Evolutionary conservation across 2,329 filamentous ascomycete genomes (phyloP).

Genomic region (Paecilomyces formosus): DNA sequence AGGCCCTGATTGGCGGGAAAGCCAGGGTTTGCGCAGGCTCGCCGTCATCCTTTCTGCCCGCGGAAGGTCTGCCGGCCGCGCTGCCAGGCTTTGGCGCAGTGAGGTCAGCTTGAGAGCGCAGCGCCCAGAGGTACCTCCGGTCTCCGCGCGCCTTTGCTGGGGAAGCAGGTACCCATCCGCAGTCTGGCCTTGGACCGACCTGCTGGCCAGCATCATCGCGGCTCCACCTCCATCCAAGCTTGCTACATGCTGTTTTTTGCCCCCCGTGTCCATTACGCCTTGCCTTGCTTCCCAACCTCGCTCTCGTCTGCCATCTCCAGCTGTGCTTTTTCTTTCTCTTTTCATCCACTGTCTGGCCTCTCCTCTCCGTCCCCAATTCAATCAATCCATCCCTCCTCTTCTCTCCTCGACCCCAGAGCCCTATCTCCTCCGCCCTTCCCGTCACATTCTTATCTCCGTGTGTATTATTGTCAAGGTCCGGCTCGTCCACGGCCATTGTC

Average conservation of each 20-base stretch:
- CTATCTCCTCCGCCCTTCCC: neutral
- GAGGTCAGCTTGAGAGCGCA: too few species aligned
- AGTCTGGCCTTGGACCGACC: neutral
- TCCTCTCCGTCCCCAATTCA: neutral
- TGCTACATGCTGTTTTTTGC: neutral
- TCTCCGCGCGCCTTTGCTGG: neutral
- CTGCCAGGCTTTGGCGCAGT: neutral
- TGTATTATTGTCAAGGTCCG: neutral
- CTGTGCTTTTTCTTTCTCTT: neutral
- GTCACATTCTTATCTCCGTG: neutral
- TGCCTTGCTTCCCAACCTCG: neutral
- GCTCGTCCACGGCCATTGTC: neutral
- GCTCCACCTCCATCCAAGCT: neutral
- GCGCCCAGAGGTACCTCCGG: neutral
- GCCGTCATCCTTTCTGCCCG: neutral
- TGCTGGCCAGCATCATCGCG: neutral
- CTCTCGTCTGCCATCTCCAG: neutral
- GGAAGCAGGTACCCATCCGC: neutral
- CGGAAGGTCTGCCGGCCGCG: neutral
- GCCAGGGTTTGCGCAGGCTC: neutral
- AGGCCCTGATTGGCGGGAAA: neutral
- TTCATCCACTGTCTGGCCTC: neutral
- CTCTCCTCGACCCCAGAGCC: neutral
- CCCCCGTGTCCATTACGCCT: neutral
- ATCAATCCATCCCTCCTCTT: too few species aligned